phyloP scores from a whole-genome alignment of 2,329 filamentous ascomycete species.

The Parastagonospora nodorum region DNA sequence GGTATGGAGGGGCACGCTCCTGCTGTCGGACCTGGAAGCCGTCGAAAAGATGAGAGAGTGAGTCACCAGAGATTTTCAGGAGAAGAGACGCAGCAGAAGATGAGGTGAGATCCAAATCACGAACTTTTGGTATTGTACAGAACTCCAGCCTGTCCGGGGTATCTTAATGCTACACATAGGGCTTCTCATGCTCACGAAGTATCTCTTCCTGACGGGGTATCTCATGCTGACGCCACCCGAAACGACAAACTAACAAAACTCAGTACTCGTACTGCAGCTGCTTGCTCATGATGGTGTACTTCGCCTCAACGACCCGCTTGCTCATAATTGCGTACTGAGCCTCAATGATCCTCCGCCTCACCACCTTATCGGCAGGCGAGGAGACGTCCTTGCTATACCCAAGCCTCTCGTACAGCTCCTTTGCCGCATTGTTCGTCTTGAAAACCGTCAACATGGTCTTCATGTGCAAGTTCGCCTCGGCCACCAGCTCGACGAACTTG shows the following conservation, averaged over 20 bases:
- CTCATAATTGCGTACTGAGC: constrained; percentile 37
- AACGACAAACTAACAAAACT: not conserved
- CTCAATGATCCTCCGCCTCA: constrained; percentile 23
- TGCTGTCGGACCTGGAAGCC: too few relatives aligned
- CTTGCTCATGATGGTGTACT: constrained; percentile 3
- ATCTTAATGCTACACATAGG: not conserved
- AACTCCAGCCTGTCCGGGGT: not conserved
- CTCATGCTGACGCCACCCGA: not conserved
- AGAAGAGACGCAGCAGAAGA: too few relatives aligned
- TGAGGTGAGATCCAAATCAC: not conserved
- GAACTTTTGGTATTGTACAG: not conserved
- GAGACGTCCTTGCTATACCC: constrained; percentile 61
- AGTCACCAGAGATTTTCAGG: too few relatives aligned
- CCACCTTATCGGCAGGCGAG: constrained; percentile 54
- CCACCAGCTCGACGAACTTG: constrained; percentile 59
- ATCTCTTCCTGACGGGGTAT: not conserved
- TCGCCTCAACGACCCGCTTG: constrained; percentile 9
- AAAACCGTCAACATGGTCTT: constrained; percentile 81
- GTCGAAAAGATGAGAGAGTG: too few relatives aligned
- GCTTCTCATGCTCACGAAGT: not conserved
- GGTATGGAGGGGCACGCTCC: too few relatives aligned
- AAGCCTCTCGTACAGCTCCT: constrained; percentile 64
- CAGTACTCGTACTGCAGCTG: not conserved
- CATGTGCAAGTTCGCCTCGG: constrained; percentile 58
- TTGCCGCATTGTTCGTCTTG: constrained; percentile 61